Evolutionary conservation across 148 eudicot genomes (phyloP).

Genomic region (Arctostaphylos glauca): DNA sequence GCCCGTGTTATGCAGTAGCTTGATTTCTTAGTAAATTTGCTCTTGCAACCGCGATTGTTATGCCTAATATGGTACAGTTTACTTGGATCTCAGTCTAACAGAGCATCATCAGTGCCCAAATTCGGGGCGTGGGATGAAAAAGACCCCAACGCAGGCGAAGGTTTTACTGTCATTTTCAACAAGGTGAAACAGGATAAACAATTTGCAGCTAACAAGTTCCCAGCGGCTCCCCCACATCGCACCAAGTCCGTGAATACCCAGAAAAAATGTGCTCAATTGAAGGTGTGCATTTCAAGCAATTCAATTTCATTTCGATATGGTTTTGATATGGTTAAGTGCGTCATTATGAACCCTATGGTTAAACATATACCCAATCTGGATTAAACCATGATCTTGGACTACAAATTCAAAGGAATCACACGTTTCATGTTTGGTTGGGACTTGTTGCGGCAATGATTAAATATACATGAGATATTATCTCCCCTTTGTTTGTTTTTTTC

Average conservation of each 20-base stretch:
- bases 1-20: neutral
- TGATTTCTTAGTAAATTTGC: neutral
- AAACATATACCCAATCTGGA: neutral
- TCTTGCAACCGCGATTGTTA: neutral
- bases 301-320: neutral
- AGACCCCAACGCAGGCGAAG: slow-evolving; percentile 38
- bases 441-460: neutral
- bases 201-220: slow-evolving; percentile 35
- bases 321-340: neutral
- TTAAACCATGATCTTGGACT: neutral
- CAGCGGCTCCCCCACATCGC: slow-evolving; percentile 17
- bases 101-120: slow-evolving; percentile 43
- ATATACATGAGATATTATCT: too few species aligned
- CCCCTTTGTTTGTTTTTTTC: neutral
- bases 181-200: slow-evolving; percentile 53
- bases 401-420: neutral
- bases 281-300: slow-evolving; percentile 12
- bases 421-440: neutral
- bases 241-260: slow-evolving; percentile 11
- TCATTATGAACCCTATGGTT: neutral
- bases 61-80: neutral
- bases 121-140: slow-evolving; percentile 50
- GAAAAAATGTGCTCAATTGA: slow-evolving; percentile 15
- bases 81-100: slow-evolving; percentile 20
- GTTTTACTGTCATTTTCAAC: slow-evolving; percentile 46